Conservation (phyloP, 129 eudicot genomes). For the Flaveria sonorensis region DNA sequence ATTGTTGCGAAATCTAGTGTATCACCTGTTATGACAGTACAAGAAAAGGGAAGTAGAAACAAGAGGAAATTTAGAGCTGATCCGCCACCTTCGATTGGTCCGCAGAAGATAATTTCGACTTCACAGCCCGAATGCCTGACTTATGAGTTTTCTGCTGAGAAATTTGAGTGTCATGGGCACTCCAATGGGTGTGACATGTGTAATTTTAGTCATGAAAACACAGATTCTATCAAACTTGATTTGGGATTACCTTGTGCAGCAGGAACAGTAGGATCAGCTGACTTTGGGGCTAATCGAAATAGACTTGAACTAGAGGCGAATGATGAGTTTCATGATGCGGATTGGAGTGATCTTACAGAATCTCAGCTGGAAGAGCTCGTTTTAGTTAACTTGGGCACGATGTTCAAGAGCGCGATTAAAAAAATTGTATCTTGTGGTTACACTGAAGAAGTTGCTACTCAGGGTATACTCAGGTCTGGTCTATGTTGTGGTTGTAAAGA, state of each 20-base stretch:
- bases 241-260: conserved; percentile 56
- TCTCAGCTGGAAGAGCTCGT: conserved; percentile 78
- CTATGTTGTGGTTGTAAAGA: conserved; percentile 79
- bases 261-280: neutral
- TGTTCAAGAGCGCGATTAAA: conserved; percentile 65
- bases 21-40: conserved; percentile 46
- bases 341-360: conserved; percentile 93
- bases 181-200: conserved; percentile 57
- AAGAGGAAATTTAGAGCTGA: conserved; percentile 86
- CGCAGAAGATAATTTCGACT: conserved; percentile 40
- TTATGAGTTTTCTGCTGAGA: conserved; percentile 75
- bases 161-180: conserved; percentile 55
- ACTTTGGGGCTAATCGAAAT: conserved; percentile 40
- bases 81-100: conserved; percentile 57
- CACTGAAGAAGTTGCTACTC: conserved; percentile 61
- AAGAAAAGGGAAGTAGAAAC: conserved; percentile 82
- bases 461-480: conserved; percentile 73
- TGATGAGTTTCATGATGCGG: conserved; percentile 63
- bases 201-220: conserved; percentile 40
- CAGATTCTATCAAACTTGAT: conserved; percentile 64
- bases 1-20: conserved; percentile 60
- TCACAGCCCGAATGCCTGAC: conserved; percentile 47
- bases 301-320: conserved; percentile 39
- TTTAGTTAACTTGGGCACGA: conserved; percentile 64
- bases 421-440: conserved; percentile 71